These are phyloP conservation scores for Geranium incanum DNA, from an alignment of 441 rosid species.

Conservation along the genomic window DNA sequence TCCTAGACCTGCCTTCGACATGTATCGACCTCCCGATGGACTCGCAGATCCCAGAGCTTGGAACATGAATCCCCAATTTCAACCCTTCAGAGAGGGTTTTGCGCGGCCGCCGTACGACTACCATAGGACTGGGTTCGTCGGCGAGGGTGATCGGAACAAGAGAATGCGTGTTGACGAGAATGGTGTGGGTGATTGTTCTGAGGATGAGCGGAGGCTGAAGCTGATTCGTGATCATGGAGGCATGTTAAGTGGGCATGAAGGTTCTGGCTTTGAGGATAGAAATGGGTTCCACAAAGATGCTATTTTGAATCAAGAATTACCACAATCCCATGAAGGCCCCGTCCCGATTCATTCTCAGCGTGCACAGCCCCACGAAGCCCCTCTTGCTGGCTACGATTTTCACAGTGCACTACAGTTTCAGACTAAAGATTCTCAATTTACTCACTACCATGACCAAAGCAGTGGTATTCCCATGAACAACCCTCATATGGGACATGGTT, in stretches of 20 bases:
- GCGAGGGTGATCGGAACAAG: slow-evolving; percentile 55
- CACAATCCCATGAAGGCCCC: background rate
- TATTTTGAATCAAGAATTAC: background rate
- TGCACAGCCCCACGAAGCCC: background rate
- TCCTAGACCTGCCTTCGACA: slow-evolving; percentile 38
- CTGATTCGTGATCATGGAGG: slow-evolving; percentile 75
- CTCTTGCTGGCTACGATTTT: background rate
- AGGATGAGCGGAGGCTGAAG: slow-evolving; percentile 70
- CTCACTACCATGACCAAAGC: slow-evolving; percentile 3
- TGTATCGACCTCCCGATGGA: slow-evolving; percentile 21
- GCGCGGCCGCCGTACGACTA: slow-evolving; percentile 16
- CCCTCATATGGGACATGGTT: slow-evolving; percentile 13
- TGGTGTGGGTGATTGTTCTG: slow-evolving; percentile 26
- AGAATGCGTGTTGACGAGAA: slow-evolving; percentile 59
- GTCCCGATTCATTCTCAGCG: background rate
- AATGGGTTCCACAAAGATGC: background rate
- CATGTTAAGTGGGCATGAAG: background rate
- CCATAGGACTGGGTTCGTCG: slow-evolving; percentile 20
- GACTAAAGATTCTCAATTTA: slow-evolving; percentile 13
- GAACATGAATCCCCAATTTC: slow-evolving; percentile 30
- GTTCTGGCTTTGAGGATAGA: slow-evolving; percentile 15
- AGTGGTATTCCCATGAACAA: slow-evolving; percentile 11
- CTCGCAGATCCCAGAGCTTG: slow-evolving; percentile 33
- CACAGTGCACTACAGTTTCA: slow-evolving; percentile 14
- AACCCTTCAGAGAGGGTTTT: background rate